Evolutionary conservation across 768 basidiomycete genomes (phyloP).

Genomic region (Lactifluus rugatus): DNA sequence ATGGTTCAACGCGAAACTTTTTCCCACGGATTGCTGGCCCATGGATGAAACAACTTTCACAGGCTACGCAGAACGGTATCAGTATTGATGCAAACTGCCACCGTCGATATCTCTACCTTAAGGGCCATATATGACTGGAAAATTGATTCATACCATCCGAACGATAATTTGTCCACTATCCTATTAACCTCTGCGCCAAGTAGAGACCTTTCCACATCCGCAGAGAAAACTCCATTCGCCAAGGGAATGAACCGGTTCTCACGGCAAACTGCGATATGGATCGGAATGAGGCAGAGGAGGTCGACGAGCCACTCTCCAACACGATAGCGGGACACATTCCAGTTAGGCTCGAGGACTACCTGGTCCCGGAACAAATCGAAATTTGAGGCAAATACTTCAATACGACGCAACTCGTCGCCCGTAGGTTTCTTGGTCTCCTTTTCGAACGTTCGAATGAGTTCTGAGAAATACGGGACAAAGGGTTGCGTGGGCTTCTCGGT

Average conservation of each 20-base stretch:
- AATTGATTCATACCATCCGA: conserved; percentile 59
- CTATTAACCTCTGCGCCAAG: conserved; percentile 48
- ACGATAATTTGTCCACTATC: not conserved
- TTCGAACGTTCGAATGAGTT: conserved; percentile 40
- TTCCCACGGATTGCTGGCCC: conserved; percentile 60
- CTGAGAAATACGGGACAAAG: conserved; percentile 35
- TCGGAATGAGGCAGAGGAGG: conserved; percentile 40
- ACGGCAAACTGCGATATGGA: conserved; percentile 47
- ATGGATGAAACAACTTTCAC: conserved; percentile 59
- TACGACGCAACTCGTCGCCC: conserved; percentile 28
- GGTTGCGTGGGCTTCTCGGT: conserved; percentile 29
- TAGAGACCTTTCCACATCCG: conserved; percentile 30
- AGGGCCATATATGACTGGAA: conserved; percentile 53
- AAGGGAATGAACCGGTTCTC: conserved; percentile 5
- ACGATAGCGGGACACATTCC: conserved; percentile 30
- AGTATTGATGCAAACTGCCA: not conserved
- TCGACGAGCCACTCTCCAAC: conserved; percentile 55
- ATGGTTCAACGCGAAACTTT: conserved; percentile 50
- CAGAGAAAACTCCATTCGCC: conserved; percentile 31
- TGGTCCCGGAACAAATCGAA: conserved; percentile 23
- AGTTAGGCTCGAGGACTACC: conserved; percentile 2
- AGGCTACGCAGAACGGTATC: conserved; percentile 29
- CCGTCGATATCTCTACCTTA: conserved; percentile 30
- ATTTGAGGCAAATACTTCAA: conserved; percentile 28
- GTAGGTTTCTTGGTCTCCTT: conserved; percentile 42